A percentile compares a stretch with the other conserved stretches of the same genome.
These are phyloP conservation scores for Kluyveromyces siamensis DNA, from an alignment of 805 yeast genomes.

Conservation along the genomic window DNA sequence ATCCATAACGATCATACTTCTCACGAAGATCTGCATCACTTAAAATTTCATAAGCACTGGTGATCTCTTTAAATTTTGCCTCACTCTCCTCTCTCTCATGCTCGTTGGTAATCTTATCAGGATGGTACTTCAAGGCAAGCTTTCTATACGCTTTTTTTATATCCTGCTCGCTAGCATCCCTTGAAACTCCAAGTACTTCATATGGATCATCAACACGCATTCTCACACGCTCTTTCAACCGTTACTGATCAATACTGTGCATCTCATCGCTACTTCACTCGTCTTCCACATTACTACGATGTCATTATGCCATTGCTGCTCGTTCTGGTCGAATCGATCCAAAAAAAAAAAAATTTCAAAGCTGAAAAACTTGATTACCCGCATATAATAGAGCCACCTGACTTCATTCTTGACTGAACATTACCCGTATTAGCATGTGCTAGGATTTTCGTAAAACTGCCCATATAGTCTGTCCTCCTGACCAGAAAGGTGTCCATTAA, in stretches of 20 bases:
- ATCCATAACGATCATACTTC: constrained; percentile 52
- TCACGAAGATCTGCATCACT: constrained; percentile 57
- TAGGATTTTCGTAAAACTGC: too few species aligned
- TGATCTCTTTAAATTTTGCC: constrained; percentile 68
- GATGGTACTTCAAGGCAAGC: constrained; percentile 76
- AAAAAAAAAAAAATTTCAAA: too few species aligned
- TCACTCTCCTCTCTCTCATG: constrained; percentile 62
- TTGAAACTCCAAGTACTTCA: constrained; percentile 60
- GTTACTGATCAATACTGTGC: background rate
- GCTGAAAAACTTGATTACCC: too few species aligned
- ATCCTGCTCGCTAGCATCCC: constrained; percentile 57
- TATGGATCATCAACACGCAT: constrained; percentile 29
- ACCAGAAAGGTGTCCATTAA: too few species aligned
- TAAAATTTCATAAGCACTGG: constrained; percentile 77
- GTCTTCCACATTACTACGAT: too few species aligned
- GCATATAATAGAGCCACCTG: too few species aligned
- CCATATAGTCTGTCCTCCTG: too few species aligned
- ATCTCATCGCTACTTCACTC: background rate
- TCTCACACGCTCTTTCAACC: background rate
- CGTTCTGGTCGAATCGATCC: too few species aligned
- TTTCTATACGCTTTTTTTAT: constrained; percentile 80
- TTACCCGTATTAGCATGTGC: too few species aligned
- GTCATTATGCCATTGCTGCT: too few species aligned
- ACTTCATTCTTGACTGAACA: too few species aligned
- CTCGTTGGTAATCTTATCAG: constrained; percentile 72